Percentiles rank a stretch among this genome's conserved stretches.
Conservation (phyloP, 257 asterid species). For the Lavandula angustifolia region DNA sequence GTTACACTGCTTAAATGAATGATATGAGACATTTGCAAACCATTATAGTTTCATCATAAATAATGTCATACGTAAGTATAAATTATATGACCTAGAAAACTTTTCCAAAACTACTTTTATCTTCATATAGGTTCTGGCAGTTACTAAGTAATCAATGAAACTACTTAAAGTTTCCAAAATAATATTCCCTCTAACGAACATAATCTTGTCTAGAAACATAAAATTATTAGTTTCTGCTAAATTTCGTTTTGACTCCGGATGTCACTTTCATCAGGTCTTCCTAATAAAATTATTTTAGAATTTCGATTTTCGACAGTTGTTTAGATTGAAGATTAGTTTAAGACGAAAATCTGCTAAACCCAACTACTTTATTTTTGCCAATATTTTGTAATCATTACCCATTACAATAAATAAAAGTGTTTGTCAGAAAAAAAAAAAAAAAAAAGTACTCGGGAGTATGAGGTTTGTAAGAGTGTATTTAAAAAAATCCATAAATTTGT, state of each 20-base stretch:
- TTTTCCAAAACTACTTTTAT: too few relatives aligned
- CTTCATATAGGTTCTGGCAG: too few relatives aligned
- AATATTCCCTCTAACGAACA: constrained; percentile 1
- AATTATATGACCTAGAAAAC: too few relatives aligned
- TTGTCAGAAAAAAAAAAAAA: neutral
- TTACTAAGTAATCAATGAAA: too few relatives aligned
- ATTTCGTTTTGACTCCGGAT: constrained; percentile 29
- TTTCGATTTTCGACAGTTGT: constrained; percentile 27
- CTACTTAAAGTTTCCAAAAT: neutral
- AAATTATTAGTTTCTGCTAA: too few relatives aligned
- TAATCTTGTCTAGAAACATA: constrained; percentile 33
- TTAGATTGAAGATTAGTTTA: constrained; percentile 5
- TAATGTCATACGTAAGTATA: too few relatives aligned
- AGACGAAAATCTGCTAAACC: neutral
- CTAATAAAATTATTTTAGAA: neutral
- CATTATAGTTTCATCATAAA: too few relatives aligned
- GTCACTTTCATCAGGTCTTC: constrained; percentile 25
- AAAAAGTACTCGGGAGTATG: too few relatives aligned
- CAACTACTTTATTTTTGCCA: constrained; percentile 37
- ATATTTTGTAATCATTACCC: constrained; percentile 16
- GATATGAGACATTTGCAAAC: too few relatives aligned
- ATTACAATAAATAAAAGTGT: neutral
- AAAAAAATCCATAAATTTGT: neutral
- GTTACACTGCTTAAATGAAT: too few relatives aligned
- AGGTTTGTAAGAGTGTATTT: too few relatives aligned